phyloP scores from a whole-genome alignment of 306 rosid species.

The Neltuma alba region DNA sequence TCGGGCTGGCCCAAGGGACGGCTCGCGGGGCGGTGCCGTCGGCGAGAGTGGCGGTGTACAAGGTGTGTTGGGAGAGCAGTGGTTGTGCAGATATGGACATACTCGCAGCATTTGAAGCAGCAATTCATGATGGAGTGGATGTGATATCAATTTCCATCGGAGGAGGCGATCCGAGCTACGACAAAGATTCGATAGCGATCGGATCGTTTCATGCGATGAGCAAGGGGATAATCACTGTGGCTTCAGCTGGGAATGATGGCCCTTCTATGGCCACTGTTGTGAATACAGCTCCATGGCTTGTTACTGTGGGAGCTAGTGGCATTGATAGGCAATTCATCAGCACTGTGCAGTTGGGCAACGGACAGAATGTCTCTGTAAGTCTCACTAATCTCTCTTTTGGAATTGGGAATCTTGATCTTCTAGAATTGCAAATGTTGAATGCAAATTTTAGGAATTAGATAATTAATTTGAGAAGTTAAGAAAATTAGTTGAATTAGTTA shows the following conservation, averaged over 20 bases:
- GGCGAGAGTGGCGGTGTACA: constrained; percentile 79
- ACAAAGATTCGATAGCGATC: constrained; percentile 55
- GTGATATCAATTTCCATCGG: constrained; percentile 85
- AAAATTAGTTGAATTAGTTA: no score
- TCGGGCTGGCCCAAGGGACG: constrained; percentile 71
- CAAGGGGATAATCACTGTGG: constrained; percentile 75
- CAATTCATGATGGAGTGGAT: constrained; percentile 85
- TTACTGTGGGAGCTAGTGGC: constrained; percentile 89
- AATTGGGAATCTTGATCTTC: neutral
- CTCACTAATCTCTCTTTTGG: neutral
- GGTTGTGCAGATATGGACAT: constrained; percentile 90
- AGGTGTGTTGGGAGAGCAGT: constrained; percentile 71
- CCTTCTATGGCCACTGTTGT: constrained; percentile 54
- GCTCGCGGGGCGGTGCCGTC: constrained; percentile 83
- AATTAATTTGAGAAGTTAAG: no score
- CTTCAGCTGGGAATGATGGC: constrained; percentile 85
- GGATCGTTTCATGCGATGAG: constrained; percentile 87
- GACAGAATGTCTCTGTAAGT: constrained; percentile 68
- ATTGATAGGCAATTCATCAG: constrained; percentile 73
- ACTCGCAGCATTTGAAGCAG: constrained; percentile 89
- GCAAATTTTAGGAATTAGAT: no score
- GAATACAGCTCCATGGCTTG: constrained; percentile 85
- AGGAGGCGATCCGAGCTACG: constrained; percentile 54
- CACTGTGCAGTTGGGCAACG: constrained; percentile 67
- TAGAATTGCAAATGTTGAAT: no score